Conservation (phyloP, 164 flowering plant genomes). For the Saururus chinensis region DNA sequence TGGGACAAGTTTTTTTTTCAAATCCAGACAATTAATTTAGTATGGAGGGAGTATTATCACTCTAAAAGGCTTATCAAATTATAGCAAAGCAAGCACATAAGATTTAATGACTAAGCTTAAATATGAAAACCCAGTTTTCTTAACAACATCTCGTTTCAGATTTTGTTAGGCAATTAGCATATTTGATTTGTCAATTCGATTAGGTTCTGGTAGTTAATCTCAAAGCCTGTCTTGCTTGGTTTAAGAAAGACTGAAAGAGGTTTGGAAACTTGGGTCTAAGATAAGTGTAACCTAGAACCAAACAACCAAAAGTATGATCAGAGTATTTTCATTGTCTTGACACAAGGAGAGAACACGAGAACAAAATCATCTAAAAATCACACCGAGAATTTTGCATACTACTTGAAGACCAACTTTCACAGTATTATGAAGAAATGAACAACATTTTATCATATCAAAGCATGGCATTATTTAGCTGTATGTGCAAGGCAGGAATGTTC, state of each 20-base stretch:
- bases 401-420: not conserved
- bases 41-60: no score
- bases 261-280: not conserved
- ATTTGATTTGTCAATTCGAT: not conserved
- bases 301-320: no score
- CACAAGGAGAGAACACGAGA: not conserved
- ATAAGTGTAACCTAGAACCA: not conserved
- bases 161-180: not conserved
- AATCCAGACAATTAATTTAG: no score
- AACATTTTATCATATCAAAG: not conserved
- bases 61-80: not conserved
- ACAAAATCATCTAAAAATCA: not conserved
- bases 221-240: not conserved
- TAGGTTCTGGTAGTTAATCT: not conserved
- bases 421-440: not conserved
- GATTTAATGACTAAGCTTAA: no score
- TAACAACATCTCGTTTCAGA: no score
- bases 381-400: not conserved
- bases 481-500: conserved; percentile 4
- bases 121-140: no score
- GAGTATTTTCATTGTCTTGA: not conserved
- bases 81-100: not conserved
- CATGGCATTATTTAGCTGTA: not conserved
- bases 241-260: no score
- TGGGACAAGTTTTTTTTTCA: no score